Conservation (phyloP, 768 basidiomycete species). For the Amanita pallidorosea region DNA sequence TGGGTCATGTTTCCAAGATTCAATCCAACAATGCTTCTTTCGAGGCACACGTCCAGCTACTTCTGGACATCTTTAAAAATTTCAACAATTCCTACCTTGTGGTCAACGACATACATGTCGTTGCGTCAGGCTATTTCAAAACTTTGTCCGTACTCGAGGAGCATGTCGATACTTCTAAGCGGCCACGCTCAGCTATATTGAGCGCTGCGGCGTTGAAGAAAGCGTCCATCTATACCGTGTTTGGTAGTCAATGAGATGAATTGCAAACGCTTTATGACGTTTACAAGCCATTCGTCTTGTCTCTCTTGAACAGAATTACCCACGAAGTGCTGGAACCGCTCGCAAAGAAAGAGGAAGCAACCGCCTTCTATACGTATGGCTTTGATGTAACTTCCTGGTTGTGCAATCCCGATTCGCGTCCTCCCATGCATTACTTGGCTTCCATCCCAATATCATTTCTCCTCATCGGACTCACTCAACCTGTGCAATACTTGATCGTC, state of each 20-base stretch:
- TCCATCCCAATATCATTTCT: conserved; percentile 92
- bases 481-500: conserved; percentile 82
- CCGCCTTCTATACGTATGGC: conserved; percentile 67
- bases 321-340: conserved; percentile 63
- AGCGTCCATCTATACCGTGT: conserved; percentile 80
- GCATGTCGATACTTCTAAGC: conserved; percentile 43
- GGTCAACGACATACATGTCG: conserved; percentile 69
- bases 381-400: conserved; percentile 84
- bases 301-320: conserved; percentile 58
- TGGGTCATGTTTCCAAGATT: conserved; percentile 60
- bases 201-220: conserved; percentile 48
- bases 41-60: conserved; percentile 48
- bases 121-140: conserved; percentile 67
- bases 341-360: conserved; percentile 44
- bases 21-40: conserved; percentile 42
- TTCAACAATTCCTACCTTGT: conserved; percentile 72
- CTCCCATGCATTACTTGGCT: conserved; percentile 77
- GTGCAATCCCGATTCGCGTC: conserved; percentile 54
- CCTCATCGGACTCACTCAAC: conserved; percentile 92
- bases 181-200: conserved; percentile 60
- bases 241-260: conserved; percentile 98
- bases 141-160: conserved; percentile 64
- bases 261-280: conserved; percentile 85
- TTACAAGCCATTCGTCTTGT: conserved; percentile 77
- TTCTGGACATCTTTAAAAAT: conserved; percentile 63